phyloP scores from a whole-genome alignment of 768 basidiomycete genomes.

The Mycena venus region DNA sequence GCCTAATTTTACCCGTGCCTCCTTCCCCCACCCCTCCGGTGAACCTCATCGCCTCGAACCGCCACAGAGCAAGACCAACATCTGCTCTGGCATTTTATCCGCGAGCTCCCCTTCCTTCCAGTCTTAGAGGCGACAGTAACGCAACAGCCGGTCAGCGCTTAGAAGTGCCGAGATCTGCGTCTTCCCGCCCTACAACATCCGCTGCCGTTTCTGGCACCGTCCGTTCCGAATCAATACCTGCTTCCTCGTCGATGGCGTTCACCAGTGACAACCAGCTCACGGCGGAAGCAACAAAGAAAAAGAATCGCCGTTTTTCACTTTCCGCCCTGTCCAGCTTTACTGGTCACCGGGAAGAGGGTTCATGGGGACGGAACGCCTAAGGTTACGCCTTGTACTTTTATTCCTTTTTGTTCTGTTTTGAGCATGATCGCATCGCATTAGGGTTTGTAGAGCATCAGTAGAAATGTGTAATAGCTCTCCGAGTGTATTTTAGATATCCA shows the following conservation, averaged over 20 bases:
- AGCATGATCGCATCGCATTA: not conserved
- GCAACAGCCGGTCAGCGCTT: not conserved
- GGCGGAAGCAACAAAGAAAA: constrained; percentile 31
- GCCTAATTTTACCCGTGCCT: constrained; percentile 35
- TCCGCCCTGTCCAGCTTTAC: constrained; percentile 45
- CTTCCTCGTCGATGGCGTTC: not conserved
- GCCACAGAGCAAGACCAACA: constrained; percentile 22
- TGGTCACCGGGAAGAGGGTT: constrained; percentile 33
- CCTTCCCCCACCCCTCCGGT: constrained; percentile 24
- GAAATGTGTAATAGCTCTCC: constrained; percentile 4
- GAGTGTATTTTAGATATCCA: constrained; percentile 72
- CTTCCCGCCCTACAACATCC: not conserved
- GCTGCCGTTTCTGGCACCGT: not conserved
- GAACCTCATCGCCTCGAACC: constrained; percentile 23
- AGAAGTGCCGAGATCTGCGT: constrained; percentile 3
- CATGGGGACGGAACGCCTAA: constrained; percentile 26
- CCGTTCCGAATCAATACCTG: constrained; percentile 1
- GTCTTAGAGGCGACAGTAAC: not conserved
- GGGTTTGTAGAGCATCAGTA: constrained; percentile 3
- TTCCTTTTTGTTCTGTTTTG: not conserved
- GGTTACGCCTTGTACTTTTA: not conserved
- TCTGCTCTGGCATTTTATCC: constrained; percentile 34
- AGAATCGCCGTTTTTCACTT: constrained; percentile 48
- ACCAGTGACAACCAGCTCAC: not conserved
- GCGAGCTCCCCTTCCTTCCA: constrained; percentile 21